phyloP scores from a whole-genome alignment of 345 rosid genomes.

The Eucalyptus virginea region DNA sequence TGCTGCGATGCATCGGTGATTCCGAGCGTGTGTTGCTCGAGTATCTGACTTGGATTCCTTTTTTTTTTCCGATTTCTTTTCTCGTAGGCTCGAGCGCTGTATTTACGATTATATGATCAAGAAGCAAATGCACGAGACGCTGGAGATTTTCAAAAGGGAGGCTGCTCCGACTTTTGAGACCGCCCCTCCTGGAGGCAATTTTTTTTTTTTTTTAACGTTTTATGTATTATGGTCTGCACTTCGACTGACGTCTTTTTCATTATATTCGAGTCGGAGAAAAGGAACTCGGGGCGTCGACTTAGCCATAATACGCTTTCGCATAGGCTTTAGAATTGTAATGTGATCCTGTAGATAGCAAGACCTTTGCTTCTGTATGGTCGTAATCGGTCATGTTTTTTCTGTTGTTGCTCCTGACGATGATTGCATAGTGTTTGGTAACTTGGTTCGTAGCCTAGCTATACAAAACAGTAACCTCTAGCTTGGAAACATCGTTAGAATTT shows the following conservation, averaged over 20 bases:
- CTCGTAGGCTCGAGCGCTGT: not conserved
- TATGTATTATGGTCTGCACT: not conserved
- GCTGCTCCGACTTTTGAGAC: not conserved
- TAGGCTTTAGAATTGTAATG: not conserved
- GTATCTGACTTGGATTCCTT: not conserved
- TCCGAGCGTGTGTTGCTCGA: not conserved
- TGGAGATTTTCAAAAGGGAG: not conserved
- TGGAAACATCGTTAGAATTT: not conserved
- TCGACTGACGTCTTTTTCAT: not conserved
- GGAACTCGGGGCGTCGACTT: not conserved
- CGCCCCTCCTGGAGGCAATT: not conserved
- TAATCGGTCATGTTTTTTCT: not conserved
- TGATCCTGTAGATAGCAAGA: not conserved
- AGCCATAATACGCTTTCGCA: not conserved
- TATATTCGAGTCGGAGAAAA: not conserved
- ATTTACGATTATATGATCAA: not conserved
- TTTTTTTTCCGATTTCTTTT: not conserved
- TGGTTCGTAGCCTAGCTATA: not conserved
- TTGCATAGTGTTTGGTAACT: not conserved
- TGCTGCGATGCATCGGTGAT: not conserved
- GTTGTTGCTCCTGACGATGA: not conserved
- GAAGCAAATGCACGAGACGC: not conserved
- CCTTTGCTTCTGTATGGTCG: not conserved
- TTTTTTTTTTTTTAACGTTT: not conserved
- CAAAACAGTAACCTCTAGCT: not conserved